These are phyloP conservation scores for Beta corolliflora DNA, from an alignment of 179 eudicot genomes.

Conservation along the genomic window DNA sequence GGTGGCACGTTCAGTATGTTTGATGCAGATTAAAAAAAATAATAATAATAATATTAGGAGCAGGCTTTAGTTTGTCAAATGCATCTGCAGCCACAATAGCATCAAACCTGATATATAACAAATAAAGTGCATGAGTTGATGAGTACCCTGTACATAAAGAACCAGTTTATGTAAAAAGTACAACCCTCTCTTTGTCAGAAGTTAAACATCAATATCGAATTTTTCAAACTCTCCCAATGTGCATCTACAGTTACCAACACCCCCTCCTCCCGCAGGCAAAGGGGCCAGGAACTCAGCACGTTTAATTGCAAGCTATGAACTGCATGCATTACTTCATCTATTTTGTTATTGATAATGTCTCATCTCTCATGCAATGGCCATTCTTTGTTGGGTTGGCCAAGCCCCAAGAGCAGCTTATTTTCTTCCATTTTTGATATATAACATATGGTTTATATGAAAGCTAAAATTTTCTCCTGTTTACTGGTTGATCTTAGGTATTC, in stretches of 20 bases:
- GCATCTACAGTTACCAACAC: not conserved
- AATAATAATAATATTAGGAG: slow-evolving; percentile 99
- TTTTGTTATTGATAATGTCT: too few species aligned
- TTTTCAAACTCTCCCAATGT: too few species aligned
- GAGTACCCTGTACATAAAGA: slow-evolving; percentile 3
- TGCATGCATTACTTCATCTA: too few species aligned
- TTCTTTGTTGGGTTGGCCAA: too few species aligned
- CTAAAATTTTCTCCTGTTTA: too few species aligned
- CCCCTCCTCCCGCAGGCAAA: not conserved
- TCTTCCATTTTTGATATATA: not conserved
- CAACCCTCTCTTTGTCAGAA: too few species aligned
- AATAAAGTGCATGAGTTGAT: slow-evolving; percentile 15
- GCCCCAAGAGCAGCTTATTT: too few species aligned
- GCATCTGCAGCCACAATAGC: slow-evolving; percentile 99
- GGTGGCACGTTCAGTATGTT: slow-evolving; percentile 66
- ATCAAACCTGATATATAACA: slow-evolving; percentile 66
- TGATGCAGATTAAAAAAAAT: slow-evolving; percentile 87
- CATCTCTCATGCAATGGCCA: too few species aligned
- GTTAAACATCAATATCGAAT: not conserved
- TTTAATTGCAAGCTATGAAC: not conserved
- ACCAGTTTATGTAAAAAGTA: not conserved
- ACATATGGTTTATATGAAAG: too few species aligned
- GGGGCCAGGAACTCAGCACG: not conserved
- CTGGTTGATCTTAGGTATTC: too few species aligned
- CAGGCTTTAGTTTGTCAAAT: slow-evolving; percentile 91